These are phyloP conservation scores for Vigna hirtella DNA, from an alignment of 306 rosid species.

Conservation along the genomic window DNA sequence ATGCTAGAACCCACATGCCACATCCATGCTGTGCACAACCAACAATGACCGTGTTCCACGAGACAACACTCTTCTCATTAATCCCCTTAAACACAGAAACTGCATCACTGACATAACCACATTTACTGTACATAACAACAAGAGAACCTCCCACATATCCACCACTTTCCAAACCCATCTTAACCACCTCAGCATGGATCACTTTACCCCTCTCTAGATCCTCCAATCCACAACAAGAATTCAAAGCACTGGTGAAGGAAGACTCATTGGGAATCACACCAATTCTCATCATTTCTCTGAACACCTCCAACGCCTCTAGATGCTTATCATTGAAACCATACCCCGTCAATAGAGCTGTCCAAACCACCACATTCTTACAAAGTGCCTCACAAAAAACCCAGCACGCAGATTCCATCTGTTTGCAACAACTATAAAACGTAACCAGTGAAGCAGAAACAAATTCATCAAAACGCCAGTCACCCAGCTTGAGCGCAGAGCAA, in stretches of 20 bases:
- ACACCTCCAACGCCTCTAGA: constrained; percentile 62
- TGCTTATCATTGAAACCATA: constrained; percentile 63
- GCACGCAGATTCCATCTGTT: constrained; percentile 53
- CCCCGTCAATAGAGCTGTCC: constrained; percentile 90
- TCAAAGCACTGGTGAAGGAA: constrained; percentile 84
- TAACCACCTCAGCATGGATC: constrained; percentile 57
- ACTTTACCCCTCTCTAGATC: constrained; percentile 72
- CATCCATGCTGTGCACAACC: constrained; percentile 86
- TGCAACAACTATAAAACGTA: constrained; percentile 75
- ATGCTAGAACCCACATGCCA: constrained; percentile 64
- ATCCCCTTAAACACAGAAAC: constrained; percentile 61
- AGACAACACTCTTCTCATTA: constrained; percentile 64
- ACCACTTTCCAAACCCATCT: constrained; percentile 64
- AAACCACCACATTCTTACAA: constrained; percentile 72
- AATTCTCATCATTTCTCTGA: constrained; percentile 60
- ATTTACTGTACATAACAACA: constrained; percentile 80
- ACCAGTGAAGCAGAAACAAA: constrained; percentile 73
- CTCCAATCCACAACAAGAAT: constrained; percentile 84
- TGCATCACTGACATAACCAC: constrained; percentile 70
- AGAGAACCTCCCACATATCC: constrained; percentile 77
- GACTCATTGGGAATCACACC: constrained; percentile 73
- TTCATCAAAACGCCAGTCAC: constrained; percentile 60
- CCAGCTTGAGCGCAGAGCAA: constrained; percentile 59
- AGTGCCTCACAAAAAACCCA: constrained; percentile 54
- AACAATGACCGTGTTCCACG: constrained; percentile 78